A percentile compares a stretch with the other conserved stretches of the same genome.
These are phyloP conservation scores for Aegilops umbellulata DNA, from an alignment of 176 grass and related monocot genomes.

Conservation along the genomic window DNA sequence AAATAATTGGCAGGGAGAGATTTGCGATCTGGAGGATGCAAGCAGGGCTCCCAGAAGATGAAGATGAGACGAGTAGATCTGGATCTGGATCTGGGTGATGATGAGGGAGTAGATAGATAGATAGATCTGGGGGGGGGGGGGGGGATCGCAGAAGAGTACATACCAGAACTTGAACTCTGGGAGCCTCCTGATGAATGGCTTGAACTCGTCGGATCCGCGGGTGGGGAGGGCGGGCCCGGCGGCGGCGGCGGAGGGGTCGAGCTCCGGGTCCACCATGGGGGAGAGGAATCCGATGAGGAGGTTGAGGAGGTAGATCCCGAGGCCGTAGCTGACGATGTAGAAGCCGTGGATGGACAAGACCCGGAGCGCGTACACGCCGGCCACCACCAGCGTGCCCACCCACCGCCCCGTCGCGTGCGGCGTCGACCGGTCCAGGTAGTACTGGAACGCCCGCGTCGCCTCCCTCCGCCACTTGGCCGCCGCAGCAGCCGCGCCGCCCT, in stretches of 20 bases:
- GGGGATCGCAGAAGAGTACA: too few relatives aligned
- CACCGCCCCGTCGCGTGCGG: constrained; percentile 72
- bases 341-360: constrained; percentile 80
- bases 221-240: constrained; percentile 72
- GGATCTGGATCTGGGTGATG: constrained; percentile 29
- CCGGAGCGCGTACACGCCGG: constrained; percentile 57
- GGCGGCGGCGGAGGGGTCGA: constrained; percentile 45
- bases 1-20: too few relatives aligned
- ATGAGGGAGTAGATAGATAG: too few relatives aligned
- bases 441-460: constrained; percentile 69
- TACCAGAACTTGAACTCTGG: constrained; percentile 99
- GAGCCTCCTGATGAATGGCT: constrained; percentile 88
- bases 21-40: too few relatives aligned
- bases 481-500: not conserved
- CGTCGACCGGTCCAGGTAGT: constrained; percentile 88
- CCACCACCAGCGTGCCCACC: constrained; percentile 64
- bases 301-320: constrained; percentile 96
- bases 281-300: constrained; percentile 94
- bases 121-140: too few relatives aligned
- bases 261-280: constrained; percentile 89
- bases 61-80: too few relatives aligned
- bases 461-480: constrained; percentile 70
- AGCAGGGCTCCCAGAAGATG: too few relatives aligned
- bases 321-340: constrained; percentile 86
- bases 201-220: constrained; percentile 91